Base-by-base conservation (phyloP, 2,329 filamentous ascomycete species). In the Didymella pinodella region DNA sequence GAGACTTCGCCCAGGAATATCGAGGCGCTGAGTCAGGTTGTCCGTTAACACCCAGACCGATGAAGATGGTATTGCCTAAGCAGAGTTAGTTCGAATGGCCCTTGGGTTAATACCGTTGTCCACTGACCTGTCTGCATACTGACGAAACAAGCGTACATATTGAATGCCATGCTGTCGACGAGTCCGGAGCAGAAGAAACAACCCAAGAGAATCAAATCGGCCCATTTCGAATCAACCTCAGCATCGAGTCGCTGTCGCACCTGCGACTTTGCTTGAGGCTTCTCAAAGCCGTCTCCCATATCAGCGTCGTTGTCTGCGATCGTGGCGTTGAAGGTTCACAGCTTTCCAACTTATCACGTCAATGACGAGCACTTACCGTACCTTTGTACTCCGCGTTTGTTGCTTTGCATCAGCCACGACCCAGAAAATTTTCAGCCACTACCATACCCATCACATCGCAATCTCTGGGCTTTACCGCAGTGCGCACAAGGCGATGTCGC, bases 1-100 rank as follows among this genome's bases (percentile, higher is more conserved):
- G 43, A 11, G 64, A 61, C 49, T 61, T 61, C 4, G 55, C 44
- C 62, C 62, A 65, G 1, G 58, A 62, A 47, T 62, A 3, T 83
- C 43, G 57, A 29, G 59, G 83, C 57, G 84, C 75, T 16, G 77
- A 77, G 20, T 78, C 70, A 3, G 83, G 85, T 46, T 86, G 83
- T 29, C 75, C 74, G 2, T 85, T 82, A 12, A 84, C 82, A 54
- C 85, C 85, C 22, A 88, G 83, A 18, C 84, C 85, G 38, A 88
- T 79, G 75, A 88, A 87, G 65, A 88, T 83, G 10, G 86, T 88
- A 74, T 88, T 88, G 38, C 86, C 85, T 68, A n/a, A 6, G 12
- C 76, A 14, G n/a, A 40, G 14, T 57, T 18, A 57, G 44, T 43
- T 14, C 16, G 32, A 11, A 14, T 16, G 58, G 14, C 18, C 44